These are phyloP conservation scores for Davidsoniella neocaledoniae DNA, from an alignment of 2,329 filamentous ascomycete genomes.

Conservation along the genomic window DNA sequence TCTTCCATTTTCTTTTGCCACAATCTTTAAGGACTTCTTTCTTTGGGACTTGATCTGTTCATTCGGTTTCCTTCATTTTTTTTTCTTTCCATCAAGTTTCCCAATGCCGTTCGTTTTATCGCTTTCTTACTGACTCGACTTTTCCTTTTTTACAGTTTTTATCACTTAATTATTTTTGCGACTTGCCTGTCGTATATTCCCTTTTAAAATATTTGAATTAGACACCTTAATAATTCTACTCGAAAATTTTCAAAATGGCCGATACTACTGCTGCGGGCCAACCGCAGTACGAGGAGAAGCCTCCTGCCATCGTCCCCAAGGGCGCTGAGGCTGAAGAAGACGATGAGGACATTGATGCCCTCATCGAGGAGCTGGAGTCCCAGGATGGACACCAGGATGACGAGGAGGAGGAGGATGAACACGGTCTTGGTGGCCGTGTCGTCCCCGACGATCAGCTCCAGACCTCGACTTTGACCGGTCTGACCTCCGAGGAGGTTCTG, in stretches of 20 bases:
- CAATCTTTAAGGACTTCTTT: too few relatives aligned
- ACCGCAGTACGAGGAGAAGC: slow-evolving; percentile 48
- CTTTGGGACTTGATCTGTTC: background rate
- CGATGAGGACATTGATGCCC: slow-evolving; percentile 67
- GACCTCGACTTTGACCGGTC: slow-evolving; percentile 52
- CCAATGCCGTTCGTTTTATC: background rate
- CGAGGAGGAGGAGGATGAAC: slow-evolving; percentile 40
- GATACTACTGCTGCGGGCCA: slow-evolving; percentile 34
- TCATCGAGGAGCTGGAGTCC: slow-evolving; percentile 77
- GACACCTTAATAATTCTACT: slow-evolving; percentile 9
- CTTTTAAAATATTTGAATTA: slow-evolving; percentile 13
- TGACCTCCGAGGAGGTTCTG: slow-evolving; percentile 53
- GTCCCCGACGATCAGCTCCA: slow-evolving; percentile 61
- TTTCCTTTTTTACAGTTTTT: slow-evolving; percentile 2
- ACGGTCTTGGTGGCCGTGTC: slow-evolving; percentile 34
- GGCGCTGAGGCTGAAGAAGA: slow-evolving; percentile 45
- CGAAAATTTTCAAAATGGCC: slow-evolving; percentile 29
- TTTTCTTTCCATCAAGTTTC: background rate
- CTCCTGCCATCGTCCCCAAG: slow-evolving; percentile 19
- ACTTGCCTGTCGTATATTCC: slow-evolving; percentile 13
- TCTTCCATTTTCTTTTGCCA: background rate
- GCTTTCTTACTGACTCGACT: background rate
- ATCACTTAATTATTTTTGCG: slow-evolving; percentile 14
- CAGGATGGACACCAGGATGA: slow-evolving; percentile 53
- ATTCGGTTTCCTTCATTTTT: too few relatives aligned